Percentiles rank a stretch among this genome's conserved stretches.
These are phyloP conservation scores for Pseudoturritis turrita DNA, from an alignment of 345 rosid species.

Conservation along the genomic window DNA sequence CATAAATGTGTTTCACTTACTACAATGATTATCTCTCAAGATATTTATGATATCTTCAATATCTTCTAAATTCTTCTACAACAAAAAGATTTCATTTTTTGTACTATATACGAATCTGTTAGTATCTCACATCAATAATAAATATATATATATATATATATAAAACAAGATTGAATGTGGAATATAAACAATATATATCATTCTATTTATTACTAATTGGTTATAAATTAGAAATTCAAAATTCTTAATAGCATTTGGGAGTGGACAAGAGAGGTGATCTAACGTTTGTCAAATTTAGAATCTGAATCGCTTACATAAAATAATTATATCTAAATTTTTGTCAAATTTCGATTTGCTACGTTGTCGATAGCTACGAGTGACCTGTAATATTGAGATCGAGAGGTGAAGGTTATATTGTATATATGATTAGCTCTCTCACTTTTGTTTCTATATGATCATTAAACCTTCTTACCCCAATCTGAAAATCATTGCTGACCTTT, in stretches of 20 bases:
- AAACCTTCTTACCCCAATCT: not conserved
- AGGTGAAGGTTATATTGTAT: not conserved
- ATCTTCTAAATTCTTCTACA: no score
- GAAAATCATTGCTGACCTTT: slow-evolving; percentile 1
- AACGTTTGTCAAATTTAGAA: not conserved
- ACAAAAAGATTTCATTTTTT: not conserved
- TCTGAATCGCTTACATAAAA: not conserved
- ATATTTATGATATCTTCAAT: no score
- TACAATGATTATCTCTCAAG: no score
- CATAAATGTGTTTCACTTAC: no score
- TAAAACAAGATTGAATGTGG: not conserved
- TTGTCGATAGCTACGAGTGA: slow-evolving; percentile 9
- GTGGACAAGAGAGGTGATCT: not conserved
- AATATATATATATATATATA: no score
- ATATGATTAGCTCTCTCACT: not conserved
- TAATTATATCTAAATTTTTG: not conserved
- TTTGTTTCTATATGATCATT: not conserved
- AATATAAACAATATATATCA: not conserved
- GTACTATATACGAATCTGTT: not conserved
- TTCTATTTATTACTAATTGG: not conserved
- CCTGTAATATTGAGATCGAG: not conserved
- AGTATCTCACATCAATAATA: not conserved
- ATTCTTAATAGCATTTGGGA: not conserved
- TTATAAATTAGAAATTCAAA: not conserved
- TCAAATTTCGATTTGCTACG: not conserved